A percentile compares a stretch with the other conserved stretches of the same genome.
Evolutionary conservation across 2,329 filamentous ascomycete genomes (phyloP).

Genomic region (Neonectria punicea): DNA sequence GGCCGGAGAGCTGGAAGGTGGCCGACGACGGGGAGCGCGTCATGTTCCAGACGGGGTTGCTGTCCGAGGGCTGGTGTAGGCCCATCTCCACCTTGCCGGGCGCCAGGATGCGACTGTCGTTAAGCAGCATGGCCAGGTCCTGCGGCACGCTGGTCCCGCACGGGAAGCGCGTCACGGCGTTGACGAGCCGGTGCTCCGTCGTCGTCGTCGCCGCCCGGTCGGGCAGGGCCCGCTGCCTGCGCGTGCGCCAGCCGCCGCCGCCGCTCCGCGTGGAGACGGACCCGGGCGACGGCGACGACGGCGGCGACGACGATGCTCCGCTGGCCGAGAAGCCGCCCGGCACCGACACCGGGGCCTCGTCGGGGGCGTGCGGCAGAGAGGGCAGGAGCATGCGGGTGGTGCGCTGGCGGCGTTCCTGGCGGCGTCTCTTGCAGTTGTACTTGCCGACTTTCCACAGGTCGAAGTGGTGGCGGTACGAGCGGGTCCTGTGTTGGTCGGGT

Average conservation of each 20-base stretch:
- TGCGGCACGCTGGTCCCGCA: neutral
- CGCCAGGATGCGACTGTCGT: slow-evolving; percentile 3
- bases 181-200: slow-evolving; percentile 2
- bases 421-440: slow-evolving; percentile 55
- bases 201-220: neutral
- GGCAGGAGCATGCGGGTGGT: slow-evolving; percentile 20
- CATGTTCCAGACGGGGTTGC: slow-evolving; percentile 23
- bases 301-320: slow-evolving; percentile 12
- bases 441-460: slow-evolving; percentile 58
- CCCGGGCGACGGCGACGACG: neutral
- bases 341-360: neutral
- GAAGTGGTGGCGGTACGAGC: slow-evolving; percentile 61
- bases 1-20: slow-evolving; percentile 9
- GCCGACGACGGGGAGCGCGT: slow-evolving; percentile 15
- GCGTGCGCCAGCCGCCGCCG: slow-evolving; percentile 27
- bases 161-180: neutral
- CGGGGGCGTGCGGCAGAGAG: slow-evolving; percentile 34
- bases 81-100: neutral
- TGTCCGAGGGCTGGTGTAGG: slow-evolving; percentile 18
- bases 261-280: slow-evolving; percentile 16
- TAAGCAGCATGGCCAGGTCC: neutral
- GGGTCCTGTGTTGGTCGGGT: slow-evolving; percentile 44
- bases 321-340: neutral
- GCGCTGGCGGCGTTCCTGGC: slow-evolving; percentile 30
- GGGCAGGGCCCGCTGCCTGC: slow-evolving; percentile 33